Conservation (phyloP, 495 filamentous ascomycete genomes). For the Penicillium chermesinum region DNA sequence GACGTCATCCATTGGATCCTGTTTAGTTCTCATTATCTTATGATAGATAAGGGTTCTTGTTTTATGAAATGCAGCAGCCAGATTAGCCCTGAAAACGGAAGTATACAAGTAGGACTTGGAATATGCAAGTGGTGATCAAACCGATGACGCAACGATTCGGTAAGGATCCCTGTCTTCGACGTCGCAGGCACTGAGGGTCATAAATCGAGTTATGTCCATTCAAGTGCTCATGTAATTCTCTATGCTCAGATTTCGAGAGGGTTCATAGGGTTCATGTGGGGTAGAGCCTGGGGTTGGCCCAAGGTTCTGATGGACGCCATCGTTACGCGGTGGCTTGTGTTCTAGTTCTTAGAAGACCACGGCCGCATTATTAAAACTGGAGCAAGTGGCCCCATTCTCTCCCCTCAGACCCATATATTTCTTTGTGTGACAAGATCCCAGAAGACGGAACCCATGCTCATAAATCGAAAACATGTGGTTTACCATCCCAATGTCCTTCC, state of each 20-base stretch:
- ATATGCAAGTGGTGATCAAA: background rate
- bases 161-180: background rate
- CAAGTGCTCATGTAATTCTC: background rate
- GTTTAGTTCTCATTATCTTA: background rate
- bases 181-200: background rate
- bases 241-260: background rate
- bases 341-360: background rate
- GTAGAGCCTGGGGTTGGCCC: background rate
- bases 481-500: background rate
- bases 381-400: no score
- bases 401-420: background rate
- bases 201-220: background rate
- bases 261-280: background rate
- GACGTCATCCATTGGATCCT: background rate
- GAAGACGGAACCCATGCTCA: background rate
- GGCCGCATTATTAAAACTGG: background rate
- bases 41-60: background rate
- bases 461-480: background rate
- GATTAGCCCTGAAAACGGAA: no score
- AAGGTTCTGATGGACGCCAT: background rate
- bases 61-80: background rate
- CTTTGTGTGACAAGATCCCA: background rate
- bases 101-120: background rate
- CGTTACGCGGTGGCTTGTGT: background rate
- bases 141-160: background rate